Evolutionary conservation across 352 stramenopile species (phyloP).

Genomic region (Phytophthora brassicae): DNA sequence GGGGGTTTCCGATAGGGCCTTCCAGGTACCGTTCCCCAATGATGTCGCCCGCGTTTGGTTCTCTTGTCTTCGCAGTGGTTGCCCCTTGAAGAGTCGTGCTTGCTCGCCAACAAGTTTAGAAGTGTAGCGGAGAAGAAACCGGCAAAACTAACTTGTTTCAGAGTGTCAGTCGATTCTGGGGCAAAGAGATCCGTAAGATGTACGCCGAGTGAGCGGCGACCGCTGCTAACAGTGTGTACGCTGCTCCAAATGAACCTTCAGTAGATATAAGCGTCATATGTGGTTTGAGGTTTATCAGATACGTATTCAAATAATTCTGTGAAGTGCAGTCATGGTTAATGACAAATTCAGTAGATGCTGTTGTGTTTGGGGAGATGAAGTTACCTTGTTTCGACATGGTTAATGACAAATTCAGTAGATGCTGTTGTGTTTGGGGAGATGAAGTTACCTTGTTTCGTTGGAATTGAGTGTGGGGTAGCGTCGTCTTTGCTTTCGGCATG

Average conservation of each 20-base stretch:
- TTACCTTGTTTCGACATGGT: no score
- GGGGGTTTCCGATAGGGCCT: no score
- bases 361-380: no score
- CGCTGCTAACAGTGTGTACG: neutral
- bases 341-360: no score
- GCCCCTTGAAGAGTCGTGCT: no score
- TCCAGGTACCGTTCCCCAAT: no score
- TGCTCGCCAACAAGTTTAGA: no score
- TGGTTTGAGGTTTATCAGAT: neutral
- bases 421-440: no score
- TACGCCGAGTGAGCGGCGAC: neutral
- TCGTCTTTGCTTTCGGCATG: neutral
- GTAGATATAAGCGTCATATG: neutral
- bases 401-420: no score
- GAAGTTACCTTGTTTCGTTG: neutral
- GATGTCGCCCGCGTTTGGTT: no score
- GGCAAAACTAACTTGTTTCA: neutral
- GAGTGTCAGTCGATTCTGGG: neutral
- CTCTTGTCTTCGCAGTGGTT: no score
- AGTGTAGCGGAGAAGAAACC: neutral
- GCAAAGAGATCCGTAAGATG: neutral
- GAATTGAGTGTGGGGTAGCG: neutral
- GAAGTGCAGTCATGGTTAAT: neutral
- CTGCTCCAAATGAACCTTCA: constrained; percentile 3
- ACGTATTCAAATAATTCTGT: neutral